These are phyloP conservation scores for Plasmodium berghei DNA, from an alignment of 169 alveolate species.

Conservation along the genomic window DNA sequence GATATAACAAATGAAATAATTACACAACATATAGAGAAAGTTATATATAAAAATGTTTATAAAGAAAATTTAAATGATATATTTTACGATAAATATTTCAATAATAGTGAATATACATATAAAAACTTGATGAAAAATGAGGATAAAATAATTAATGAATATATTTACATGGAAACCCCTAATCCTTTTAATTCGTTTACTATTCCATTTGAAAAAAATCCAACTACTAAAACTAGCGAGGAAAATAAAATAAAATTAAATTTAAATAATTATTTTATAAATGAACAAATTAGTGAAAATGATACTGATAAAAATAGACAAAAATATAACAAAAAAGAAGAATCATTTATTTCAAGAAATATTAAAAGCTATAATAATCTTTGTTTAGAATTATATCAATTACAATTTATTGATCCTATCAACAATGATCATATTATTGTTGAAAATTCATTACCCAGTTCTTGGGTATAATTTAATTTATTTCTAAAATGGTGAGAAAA, in stretches of 20 bases:
- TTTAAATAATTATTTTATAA: conserved; percentile 33
- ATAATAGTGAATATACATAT: neutral
- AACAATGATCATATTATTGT: conserved; percentile 41
- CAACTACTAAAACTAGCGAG: neutral
- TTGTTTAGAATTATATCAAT: conserved; percentile 68
- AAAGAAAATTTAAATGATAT: neutral
- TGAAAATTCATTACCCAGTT: conserved; percentile 66
- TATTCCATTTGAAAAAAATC: conserved; percentile 18
- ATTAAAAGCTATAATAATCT: conserved; percentile 8
- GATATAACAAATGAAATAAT: conserved; percentile 37
- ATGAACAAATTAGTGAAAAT: neutral
- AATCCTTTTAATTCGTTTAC: conserved; percentile 35
- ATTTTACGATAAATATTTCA: neutral
- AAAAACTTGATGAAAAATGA: neutral
- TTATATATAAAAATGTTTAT: neutral
- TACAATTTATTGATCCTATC: conserved; percentile 63
- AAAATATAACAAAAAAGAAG: neutral
- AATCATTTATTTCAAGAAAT: neutral
- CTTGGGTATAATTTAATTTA: conserved; percentile 53
- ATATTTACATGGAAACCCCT: neutral
- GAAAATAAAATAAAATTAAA: conserved; percentile 10
- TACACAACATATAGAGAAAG: neutral
- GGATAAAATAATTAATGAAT: neutral
- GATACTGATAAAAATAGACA: neutral
- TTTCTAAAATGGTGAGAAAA: neutral